Percentiles rank a stretch among this genome's conserved stretches.
Evolutionary conservation across 2,329 filamentous ascomycete species (phyloP).

Genomic region (Curvularia lunata): DNA sequence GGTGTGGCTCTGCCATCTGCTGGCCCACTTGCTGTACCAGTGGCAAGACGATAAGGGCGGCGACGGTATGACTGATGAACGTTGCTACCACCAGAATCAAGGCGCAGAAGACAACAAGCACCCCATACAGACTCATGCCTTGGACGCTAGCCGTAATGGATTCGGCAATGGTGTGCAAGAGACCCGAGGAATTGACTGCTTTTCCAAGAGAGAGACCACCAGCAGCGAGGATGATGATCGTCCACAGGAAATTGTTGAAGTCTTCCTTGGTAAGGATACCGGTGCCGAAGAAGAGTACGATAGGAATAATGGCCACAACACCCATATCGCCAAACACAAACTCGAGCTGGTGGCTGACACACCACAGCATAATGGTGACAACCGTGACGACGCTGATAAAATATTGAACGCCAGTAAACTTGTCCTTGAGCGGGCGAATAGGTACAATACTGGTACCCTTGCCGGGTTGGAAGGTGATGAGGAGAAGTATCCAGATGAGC

Average conservation of each 20-base stretch:
- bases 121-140: slow-evolving; percentile 80
- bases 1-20: slow-evolving; percentile 84
- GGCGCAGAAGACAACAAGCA: slow-evolving; percentile 82
- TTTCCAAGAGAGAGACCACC: slow-evolving; percentile 92
- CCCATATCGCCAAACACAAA: slow-evolving; percentile 95
- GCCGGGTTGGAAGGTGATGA: slow-evolving; percentile 84
- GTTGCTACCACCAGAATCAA: slow-evolving; percentile 93
- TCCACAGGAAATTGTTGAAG: slow-evolving; percentile 99
- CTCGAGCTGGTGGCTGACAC: slow-evolving; percentile 87
- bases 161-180: slow-evolving; percentile 85
- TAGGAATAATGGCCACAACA: slow-evolving; percentile 93
- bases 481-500: slow-evolving; percentile 85
- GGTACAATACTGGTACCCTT: slow-evolving; percentile 87
- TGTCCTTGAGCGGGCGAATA: slow-evolving; percentile 87
- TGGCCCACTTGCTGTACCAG: slow-evolving; percentile 86
- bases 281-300: slow-evolving; percentile 94
- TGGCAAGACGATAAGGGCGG: slow-evolving; percentile 91
- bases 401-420: slow-evolving; percentile 87
- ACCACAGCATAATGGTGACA: slow-evolving; percentile 88
- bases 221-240: slow-evolving; percentile 96
- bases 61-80: slow-evolving; percentile 97
- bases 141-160: slow-evolving; percentile 76
- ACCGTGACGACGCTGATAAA: slow-evolving; percentile 88
- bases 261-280: slow-evolving; percentile 98
- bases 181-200: slow-evolving; percentile 88